Evolutionary conservation across 192 early-diverging fungal species (phyloP).

Genomic region (Pilobolus umbonatus): DNA sequence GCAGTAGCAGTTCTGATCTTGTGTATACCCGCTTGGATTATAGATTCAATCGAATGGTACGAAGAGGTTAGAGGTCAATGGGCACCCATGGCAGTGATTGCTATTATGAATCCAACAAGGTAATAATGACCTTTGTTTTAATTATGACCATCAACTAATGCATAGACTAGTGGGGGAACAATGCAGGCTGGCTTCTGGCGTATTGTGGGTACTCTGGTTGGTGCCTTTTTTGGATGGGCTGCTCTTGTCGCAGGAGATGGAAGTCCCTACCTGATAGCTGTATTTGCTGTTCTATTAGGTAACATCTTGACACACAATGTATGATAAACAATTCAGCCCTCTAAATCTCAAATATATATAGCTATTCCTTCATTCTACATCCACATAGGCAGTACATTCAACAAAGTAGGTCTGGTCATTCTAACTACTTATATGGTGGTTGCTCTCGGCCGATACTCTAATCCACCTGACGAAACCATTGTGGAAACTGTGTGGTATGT

Average conservation of each 20-base stretch:
- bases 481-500: conserved; percentile 30
- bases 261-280: conserved; percentile 25
- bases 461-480: conserved; percentile 27
- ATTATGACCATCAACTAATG: neutral
- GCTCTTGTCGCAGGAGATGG: conserved; percentile 22
- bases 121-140: conserved; percentile 1
- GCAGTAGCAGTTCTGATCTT: conserved; percentile 34
- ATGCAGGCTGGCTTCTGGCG: conserved; percentile 40
- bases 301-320: neutral
- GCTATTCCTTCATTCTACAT: conserved; percentile 33
- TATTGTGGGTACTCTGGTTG: conserved; percentile 42
- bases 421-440: conserved; percentile 32
- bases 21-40: conserved; percentile 39
- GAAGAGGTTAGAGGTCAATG: conserved; percentile 41
- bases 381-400: conserved; percentile 31
- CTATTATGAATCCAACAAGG: conserved; percentile 33
- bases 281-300: conserved; percentile 33
- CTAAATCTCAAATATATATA: too few species aligned
- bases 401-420: conserved; percentile 27
- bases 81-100: conserved; percentile 45
- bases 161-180: conserved; percentile 38
- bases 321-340: too few species aligned
- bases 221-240: conserved; percentile 36
- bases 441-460: conserved; percentile 20
- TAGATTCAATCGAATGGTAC: conserved; percentile 22